A percentile compares a stretch with the other conserved stretches of the same genome.
Conservation (phyloP, 2,329 filamentous ascomycete genomes). For the Trichocomaceae sp. region DNA sequence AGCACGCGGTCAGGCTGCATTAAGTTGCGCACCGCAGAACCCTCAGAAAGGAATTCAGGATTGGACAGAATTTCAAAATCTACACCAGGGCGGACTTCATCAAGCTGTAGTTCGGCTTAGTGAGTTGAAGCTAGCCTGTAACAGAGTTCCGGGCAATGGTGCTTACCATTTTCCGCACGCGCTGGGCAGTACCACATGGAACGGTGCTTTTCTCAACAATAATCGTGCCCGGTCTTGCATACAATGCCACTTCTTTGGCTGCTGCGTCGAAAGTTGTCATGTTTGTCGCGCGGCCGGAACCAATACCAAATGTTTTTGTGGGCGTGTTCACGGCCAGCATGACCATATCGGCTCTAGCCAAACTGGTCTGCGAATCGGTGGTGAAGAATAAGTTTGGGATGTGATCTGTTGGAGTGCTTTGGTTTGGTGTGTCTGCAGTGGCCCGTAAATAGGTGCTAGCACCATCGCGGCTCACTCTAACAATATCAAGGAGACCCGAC, state of each 20-base stretch:
- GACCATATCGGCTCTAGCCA: slow-evolving; percentile 64
- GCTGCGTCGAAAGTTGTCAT: slow-evolving; percentile 67
- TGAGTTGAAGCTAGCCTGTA: neutral
- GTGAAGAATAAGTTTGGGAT: slow-evolving; percentile 67
- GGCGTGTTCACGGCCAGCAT: slow-evolving; percentile 74
- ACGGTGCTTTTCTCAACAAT: slow-evolving; percentile 80
- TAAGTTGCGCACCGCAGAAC: slow-evolving; percentile 66
- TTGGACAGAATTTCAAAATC: slow-evolving; percentile 73
- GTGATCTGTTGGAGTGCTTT: slow-evolving; percentile 39
- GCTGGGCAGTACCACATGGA: slow-evolving; percentile 65
- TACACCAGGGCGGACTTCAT: slow-evolving; percentile 49
- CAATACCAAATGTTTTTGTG: slow-evolving; percentile 64
- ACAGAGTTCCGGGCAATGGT: slow-evolving; percentile 1
- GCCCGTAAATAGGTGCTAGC: slow-evolving; percentile 15
- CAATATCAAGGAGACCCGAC: slow-evolving; percentile 61
- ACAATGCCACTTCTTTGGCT: slow-evolving; percentile 58
- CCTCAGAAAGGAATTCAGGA: slow-evolving; percentile 73
- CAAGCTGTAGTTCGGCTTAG: slow-evolving; percentile 15
- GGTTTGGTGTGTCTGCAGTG: slow-evolving; percentile 14
- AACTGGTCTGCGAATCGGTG: slow-evolving; percentile 55
- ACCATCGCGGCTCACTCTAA: slow-evolving; percentile 45
- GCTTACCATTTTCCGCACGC: slow-evolving; percentile 60
- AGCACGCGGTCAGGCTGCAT: slow-evolving; percentile 66
- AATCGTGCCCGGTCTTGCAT: slow-evolving; percentile 61
- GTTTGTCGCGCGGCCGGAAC: slow-evolving; percentile 65